Evolutionary conservation across 805 yeast species (phyloP), one percentile per base, ranked within the genome.

Genomic region (Lipomyces sp.): DNA sequence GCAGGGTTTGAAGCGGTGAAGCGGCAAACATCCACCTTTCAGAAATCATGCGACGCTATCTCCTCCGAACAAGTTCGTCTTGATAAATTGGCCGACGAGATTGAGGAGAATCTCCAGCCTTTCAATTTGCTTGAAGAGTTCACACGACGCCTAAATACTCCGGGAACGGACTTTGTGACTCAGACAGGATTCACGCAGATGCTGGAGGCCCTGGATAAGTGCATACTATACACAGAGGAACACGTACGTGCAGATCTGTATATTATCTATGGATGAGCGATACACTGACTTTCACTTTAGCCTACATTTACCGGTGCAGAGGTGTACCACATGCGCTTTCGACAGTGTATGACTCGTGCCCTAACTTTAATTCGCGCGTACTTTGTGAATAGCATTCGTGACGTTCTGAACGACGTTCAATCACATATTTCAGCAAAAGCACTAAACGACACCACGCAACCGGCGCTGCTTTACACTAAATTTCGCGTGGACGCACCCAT

Each of bases 271-370:
- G 16, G 26, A 39, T 4, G 29, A 19, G n/a, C 28, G 40, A 2
- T 23, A 36, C 7, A 14, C 40, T 19, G 19, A 19, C 35, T n/a
- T n/a, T 6, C 11, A 13, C 13, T n/a, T n/a, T 36, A 51, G 52
- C 67, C 72, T 5, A 81, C 81, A 50, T 84, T 84, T 62, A 81
- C 79, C 62, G 95, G 89, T 47, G 71, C 79, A 10, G 91, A 82
- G 24, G 63, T 79, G 1, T 88, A 86, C 64, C 76, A 75, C 42
- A 79, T 81, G 56, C 77, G 90, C 51, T 87, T 86, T 69, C 79
- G 85, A 55, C 95, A 86, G 61, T 86, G 96, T 62, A 74, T 88
- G 76, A 81, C 90, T 1, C 76, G 96, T 51, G 83, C 95, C 1
- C 73, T 88, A 41, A 81, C 93, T 0, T 71, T 91, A 52, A 78